Percentiles rank a stretch among this genome's conserved stretches.
These are phyloP conservation scores for Stemphylium beticola DNA, from an alignment of 2,329 filamentous ascomycete species.

Conservation along the genomic window DNA sequence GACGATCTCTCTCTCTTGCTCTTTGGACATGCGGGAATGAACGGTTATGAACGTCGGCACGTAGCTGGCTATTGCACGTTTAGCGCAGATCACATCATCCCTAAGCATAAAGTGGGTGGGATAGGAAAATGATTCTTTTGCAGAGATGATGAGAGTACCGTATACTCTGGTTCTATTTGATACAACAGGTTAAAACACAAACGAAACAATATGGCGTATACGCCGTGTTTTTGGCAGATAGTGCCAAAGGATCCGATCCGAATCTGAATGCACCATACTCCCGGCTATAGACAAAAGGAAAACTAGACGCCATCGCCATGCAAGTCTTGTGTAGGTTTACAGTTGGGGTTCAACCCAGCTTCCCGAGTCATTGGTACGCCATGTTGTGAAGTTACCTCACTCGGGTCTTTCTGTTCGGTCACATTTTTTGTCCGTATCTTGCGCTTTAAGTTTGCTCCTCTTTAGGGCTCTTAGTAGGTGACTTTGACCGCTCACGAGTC, in stretches of 20 bases:
- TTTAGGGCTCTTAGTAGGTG: conserved; percentile 26
- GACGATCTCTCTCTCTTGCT: too few relatives aligned
- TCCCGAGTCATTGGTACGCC: not conserved
- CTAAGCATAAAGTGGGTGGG: too few relatives aligned
- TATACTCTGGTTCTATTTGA: not conserved
- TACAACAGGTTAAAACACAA: conserved; percentile 1
- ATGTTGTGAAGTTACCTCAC: not conserved
- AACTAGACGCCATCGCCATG: conserved; percentile 14
- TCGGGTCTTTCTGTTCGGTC: not conserved
- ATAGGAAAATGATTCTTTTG: too few relatives aligned
- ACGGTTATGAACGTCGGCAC: too few relatives aligned
- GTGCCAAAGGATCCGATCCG: not conserved
- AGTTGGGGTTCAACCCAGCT: not conserved
- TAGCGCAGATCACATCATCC: too few relatives aligned
- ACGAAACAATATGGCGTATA: conserved; percentile 3
- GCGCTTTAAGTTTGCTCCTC: conserved; percentile 22
- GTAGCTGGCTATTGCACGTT: too few relatives aligned
- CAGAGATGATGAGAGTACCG: too few relatives aligned
- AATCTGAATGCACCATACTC: conserved; percentile 1
- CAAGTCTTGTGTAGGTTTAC: conserved; percentile 12
- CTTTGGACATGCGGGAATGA: too few relatives aligned
- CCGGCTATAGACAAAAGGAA: conserved; percentile 4
- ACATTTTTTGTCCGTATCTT: not conserved
- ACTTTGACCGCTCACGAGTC: conserved; percentile 29
- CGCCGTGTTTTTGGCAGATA: not conserved